Evolutionary conservation across 352 stramenopile genomes (phyloP).

Genomic region (Pythium monospermum): DNA sequence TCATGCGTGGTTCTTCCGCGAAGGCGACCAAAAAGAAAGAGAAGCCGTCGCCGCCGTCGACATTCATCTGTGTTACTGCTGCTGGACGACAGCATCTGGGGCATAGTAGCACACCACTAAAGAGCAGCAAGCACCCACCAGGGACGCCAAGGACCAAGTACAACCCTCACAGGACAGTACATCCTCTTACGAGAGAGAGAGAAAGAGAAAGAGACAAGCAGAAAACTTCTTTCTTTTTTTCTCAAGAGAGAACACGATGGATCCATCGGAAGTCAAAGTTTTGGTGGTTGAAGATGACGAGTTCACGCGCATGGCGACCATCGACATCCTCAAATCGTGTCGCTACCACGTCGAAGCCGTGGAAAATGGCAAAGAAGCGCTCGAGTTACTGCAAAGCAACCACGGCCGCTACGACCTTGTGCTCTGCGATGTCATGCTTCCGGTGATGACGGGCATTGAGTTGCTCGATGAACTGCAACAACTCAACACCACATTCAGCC

Average conservation of each 20-base stretch:
- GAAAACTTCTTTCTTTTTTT: neutral
- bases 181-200: neutral
- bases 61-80: no score
- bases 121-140: no score
- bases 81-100: no score
- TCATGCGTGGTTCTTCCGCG: no score
- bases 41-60: no score
- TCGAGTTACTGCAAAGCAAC: slow-evolving; percentile 62
- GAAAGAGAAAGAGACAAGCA: neutral
- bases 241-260: slow-evolving; percentile 32
- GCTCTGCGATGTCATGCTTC: slow-evolving; percentile 88
- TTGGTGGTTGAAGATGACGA: slow-evolving; percentile 88
- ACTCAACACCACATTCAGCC: slow-evolving; percentile 47
- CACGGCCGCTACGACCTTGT: slow-evolving; percentile 84
- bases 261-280: slow-evolving; percentile 85
- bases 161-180: no score
- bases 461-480: slow-evolving; percentile 82
- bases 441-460: slow-evolving; percentile 86
- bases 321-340: slow-evolving; percentile 86
- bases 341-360: slow-evolving; percentile 82
- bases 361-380: slow-evolving; percentile 73
- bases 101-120: no score
- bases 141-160: no score
- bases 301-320: slow-evolving; percentile 86
- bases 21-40: no score